Evolutionary conservation across 345 rosid genomes (phyloP).

Genomic region (Ceriops tagal): DNA sequence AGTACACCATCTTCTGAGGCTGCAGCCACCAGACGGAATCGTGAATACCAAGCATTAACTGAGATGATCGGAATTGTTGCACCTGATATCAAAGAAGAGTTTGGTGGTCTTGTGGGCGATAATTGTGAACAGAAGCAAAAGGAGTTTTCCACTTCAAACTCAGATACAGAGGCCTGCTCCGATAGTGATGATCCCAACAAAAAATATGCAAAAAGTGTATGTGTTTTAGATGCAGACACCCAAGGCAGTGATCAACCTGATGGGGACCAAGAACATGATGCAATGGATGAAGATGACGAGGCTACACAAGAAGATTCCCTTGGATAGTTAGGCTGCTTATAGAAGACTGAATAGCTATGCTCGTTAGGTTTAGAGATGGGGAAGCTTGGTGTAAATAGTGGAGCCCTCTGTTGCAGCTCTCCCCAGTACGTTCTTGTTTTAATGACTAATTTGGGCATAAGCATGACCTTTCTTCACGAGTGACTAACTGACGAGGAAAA

Average conservation of each 20-base stretch:
- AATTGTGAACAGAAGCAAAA: constrained; percentile 30
- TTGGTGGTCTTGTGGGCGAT: constrained; percentile 27
- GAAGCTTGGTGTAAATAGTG: not conserved
- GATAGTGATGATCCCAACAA: constrained; percentile 28
- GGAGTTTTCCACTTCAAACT: constrained; percentile 39
- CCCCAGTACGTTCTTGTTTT: no score
- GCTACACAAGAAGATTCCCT: constrained; percentile 39
- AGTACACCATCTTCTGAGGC: constrained; percentile 42
- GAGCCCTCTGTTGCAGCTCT: not conserved
- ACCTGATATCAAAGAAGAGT: constrained; percentile 55
- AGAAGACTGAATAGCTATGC: not conserved
- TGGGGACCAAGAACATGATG: constrained; percentile 29
- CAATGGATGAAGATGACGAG: constrained; percentile 60
- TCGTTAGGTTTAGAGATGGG: not conserved
- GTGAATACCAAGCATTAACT: constrained; percentile 44
- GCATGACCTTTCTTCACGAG: no score
- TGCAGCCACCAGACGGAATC: constrained; percentile 27
- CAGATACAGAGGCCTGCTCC: constrained; percentile 54
- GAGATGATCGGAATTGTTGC: constrained; percentile 66
- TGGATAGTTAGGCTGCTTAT: constrained; percentile 24
- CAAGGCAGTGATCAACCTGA: constrained; percentile 36
- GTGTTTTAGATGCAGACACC: constrained; percentile 43
- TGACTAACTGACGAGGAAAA: no score
- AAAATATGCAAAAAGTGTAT: constrained; percentile 16
- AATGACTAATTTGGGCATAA: no score